These are phyloP conservation scores for Cryptosporidium baileyi DNA, from an alignment of 169 alveolate species.

Conservation along the genomic window DNA sequence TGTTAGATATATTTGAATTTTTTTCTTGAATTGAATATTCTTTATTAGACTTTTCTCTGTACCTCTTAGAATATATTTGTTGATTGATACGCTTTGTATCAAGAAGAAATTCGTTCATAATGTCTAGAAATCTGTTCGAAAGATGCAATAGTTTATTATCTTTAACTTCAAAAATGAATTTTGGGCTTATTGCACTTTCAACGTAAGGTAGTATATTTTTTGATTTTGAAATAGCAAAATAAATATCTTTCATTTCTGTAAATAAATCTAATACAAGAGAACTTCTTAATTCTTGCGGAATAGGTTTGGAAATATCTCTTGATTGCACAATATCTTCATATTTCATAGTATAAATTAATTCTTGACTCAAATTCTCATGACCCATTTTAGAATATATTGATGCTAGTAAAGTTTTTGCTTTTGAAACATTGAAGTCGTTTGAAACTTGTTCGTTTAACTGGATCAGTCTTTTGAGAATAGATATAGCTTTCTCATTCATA, in stretches of 20 bases:
- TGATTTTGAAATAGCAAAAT: background rate
- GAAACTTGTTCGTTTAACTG: background rate
- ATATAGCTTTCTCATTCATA: slow-evolving; percentile 7
- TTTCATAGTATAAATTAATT: slow-evolving; percentile 58
- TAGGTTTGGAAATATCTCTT: slow-evolving; percentile 49
- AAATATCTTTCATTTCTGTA: slow-evolving; percentile 54
- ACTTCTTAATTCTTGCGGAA: slow-evolving; percentile 58
- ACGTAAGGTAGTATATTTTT: background rate
- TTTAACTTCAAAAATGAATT: background rate
- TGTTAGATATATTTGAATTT: background rate
- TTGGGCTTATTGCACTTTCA: slow-evolving; percentile 35
- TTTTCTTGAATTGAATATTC: background rate
- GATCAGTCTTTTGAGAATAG: background rate
- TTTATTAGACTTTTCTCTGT: background rate
- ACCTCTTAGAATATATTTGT: slow-evolving; percentile 26
- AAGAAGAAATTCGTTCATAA: slow-evolving; percentile 35
- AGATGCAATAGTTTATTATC: background rate
- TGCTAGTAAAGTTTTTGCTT: slow-evolving; percentile 47
- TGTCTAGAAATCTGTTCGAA: slow-evolving; percentile 14
- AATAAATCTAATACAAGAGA: slow-evolving; percentile 39
- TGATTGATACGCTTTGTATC: slow-evolving; percentile 50
- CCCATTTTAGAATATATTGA: slow-evolving; percentile 68
- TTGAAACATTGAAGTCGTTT: slow-evolving; percentile 18
- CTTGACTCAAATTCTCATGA: background rate
- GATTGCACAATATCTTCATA: slow-evolving; percentile 57